Evolutionary conservation across 1,139 yeast genomes (phyloP).

Genomic region (Nadsonia starkeyi-henricii): DNA sequence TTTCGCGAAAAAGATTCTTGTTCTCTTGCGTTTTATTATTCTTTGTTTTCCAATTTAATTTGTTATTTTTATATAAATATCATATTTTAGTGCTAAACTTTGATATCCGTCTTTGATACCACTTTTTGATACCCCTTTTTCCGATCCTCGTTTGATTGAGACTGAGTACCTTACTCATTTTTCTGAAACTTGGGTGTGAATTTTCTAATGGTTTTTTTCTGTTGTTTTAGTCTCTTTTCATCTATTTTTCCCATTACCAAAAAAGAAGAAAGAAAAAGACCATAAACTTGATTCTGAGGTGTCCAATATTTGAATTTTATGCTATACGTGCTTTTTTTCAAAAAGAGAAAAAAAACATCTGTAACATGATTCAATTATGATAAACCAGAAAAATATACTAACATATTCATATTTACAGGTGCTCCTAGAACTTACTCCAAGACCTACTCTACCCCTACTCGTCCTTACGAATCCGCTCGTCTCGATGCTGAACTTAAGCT

Average conservation of each 20-base stretch:
- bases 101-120: too few relatives aligned
- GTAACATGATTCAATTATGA: not conserved
- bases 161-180: too few relatives aligned
- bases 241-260: too few relatives aligned
- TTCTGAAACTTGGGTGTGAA: too few relatives aligned
- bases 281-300: not conserved
- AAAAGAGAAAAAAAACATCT: not conserved
- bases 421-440: conserved; percentile 95
- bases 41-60: too few relatives aligned
- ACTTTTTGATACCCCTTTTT: too few relatives aligned
- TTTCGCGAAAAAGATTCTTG: too few relatives aligned
- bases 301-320: not conserved
- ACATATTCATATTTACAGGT: conserved; percentile 11
- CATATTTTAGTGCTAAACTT: too few relatives aligned
- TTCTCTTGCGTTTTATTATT: too few relatives aligned
- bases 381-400: not conserved
- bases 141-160: too few relatives aligned
- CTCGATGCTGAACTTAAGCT: conserved; percentile 97
- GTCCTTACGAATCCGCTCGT: conserved; percentile 98
- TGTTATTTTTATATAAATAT: too few relatives aligned
- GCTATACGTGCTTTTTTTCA: not conserved
- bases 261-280: not conserved
- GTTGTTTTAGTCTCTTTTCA: not conserved
- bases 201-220: too few relatives aligned
- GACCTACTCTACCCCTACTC: conserved; percentile 98